Percentiles rank a stretch among this genome's conserved stretches.
phyloP scores from a whole-genome alignment of 2,329 filamentous ascomycete species.

The Grosmannia serpens region DNA sequence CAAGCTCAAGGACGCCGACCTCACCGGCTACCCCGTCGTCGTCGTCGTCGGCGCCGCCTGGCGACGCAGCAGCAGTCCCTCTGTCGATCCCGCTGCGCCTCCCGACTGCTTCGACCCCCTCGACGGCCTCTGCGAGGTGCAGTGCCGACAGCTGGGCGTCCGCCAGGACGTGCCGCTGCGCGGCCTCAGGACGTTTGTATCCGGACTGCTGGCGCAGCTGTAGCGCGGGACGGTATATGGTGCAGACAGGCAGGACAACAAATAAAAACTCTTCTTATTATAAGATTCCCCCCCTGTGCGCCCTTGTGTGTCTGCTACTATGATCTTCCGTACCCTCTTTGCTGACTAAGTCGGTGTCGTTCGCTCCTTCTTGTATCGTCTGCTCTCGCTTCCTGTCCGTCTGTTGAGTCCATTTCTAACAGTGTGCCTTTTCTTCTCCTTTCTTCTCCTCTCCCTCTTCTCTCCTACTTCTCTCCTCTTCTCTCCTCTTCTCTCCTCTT shows the following conservation, averaged over 20 bases:
- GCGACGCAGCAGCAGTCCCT: constrained; percentile 42
- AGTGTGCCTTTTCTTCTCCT: not conserved
- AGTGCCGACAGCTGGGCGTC: constrained; percentile 58
- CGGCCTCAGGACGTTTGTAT: constrained; percentile 34
- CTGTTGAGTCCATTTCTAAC: not conserved
- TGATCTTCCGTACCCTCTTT: not conserved
- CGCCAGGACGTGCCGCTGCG: constrained; percentile 46
- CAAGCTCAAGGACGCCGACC: constrained; percentile 84
- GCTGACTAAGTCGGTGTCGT: not conserved
- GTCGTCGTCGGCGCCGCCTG: constrained; percentile 68
- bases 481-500: not conserved
- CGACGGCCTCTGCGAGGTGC: constrained; percentile 51
- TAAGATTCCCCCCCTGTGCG: not conserved
- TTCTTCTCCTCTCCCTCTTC: not conserved
- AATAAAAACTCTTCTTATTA: not conserved
- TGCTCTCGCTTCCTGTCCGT: not conserved
- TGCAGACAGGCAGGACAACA: not conserved
- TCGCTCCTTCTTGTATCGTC: not conserved
- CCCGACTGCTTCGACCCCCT: not conserved
- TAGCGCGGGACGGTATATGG: too few relatives aligned
- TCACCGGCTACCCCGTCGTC: constrained; percentile 77
- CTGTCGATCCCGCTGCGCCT: too few relatives aligned
- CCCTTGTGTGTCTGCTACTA: not conserved
- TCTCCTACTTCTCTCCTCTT: not conserved
- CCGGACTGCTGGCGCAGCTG: constrained; percentile 35